Conservation (phyloP, 1,139 yeast species). For the Debaryomyces coudertii region DNA sequence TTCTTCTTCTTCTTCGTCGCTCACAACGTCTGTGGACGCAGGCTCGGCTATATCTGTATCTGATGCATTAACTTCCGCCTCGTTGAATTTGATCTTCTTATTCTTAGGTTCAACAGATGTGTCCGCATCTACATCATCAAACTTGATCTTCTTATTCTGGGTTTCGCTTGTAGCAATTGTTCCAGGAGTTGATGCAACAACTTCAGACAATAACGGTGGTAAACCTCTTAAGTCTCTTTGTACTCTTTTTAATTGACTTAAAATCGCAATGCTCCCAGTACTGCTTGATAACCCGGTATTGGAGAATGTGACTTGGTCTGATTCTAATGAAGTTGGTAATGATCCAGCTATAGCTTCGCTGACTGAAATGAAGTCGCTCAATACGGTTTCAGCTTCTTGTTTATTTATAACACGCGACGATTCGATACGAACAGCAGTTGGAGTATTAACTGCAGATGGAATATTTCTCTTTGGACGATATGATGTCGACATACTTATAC, state of each 20-base stretch:
- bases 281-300: conserved; percentile 27
- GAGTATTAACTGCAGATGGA: conserved; percentile 52
- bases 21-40: conserved; percentile 20
- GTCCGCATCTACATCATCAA: conserved; percentile 23
- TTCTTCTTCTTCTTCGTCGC: conserved; percentile 21
- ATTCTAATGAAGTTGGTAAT: conserved; percentile 19
- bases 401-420: conserved; percentile 31
- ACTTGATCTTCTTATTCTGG: conserved; percentile 30
- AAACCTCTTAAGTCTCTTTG: conserved; percentile 76
- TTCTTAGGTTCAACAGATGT: conserved; percentile 21
- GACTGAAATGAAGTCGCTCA: conserved; percentile 50
- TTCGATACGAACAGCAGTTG: conserved; percentile 47
- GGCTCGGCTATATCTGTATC: conserved; percentile 16
- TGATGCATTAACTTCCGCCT: conserved; percentile 2
- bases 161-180: conserved; percentile 19
- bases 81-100: conserved; percentile 35
- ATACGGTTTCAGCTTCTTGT: conserved; percentile 48
- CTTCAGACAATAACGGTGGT: conserved; percentile 56
- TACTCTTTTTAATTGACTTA: conserved; percentile 65
- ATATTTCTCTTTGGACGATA: conserved; percentile 43
- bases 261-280: conserved; percentile 35
- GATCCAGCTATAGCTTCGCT: conserved; percentile 32
- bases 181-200: conserved; percentile 9
- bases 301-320: neutral
- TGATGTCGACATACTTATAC: conserved; percentile 25